Conservation (phyloP, 192 early-diverging fungal genomes). For the Umbelopsis sp. region DNA sequence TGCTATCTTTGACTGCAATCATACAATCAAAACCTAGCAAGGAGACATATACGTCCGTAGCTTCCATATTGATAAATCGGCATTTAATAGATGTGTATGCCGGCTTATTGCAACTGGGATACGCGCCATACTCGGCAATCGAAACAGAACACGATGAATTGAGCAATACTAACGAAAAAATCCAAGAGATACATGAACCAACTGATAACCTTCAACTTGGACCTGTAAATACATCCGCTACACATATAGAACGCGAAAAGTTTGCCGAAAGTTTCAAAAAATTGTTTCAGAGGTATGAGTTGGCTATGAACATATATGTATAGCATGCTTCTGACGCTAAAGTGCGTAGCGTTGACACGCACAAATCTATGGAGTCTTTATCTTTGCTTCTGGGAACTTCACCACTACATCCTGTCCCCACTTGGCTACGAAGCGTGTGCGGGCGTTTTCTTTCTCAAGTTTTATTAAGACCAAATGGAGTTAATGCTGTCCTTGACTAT, state of each 20-base stretch:
- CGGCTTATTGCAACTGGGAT: conserved; percentile 67
- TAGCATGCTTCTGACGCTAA: not conserved
- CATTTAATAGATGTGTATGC: conserved; percentile 70
- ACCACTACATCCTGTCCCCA: conserved; percentile 49
- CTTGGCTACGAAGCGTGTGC: conserved; percentile 70
- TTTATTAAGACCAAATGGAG: conserved; percentile 64
- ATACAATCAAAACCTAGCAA: conserved; percentile 10
- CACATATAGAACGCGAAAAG: conserved; percentile 4
- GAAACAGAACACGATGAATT: not conserved
- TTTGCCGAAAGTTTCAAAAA: not conserved
- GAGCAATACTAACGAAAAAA: not conserved
- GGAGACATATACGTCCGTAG: conserved; percentile 56
- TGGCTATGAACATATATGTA: not conserved
- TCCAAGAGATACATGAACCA: not conserved
- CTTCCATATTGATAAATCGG: conserved; percentile 54
- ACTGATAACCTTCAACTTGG: no score
- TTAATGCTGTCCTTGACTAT: conserved; percentile 67
- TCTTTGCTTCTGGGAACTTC: conserved; percentile 63
- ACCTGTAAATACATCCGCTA: not conserved
- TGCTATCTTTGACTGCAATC: conserved; percentile 26
- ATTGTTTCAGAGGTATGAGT: not conserved
- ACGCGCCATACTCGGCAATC: conserved; percentile 57
- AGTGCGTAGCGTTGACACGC: not conserved
- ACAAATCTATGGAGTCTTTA: conserved; percentile 62
- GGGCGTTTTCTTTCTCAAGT: conserved; percentile 71